Evolutionary conservation across 2,329 filamentous ascomycete species (phyloP).

Genomic region (Colletotrichum scovillei): DNA sequence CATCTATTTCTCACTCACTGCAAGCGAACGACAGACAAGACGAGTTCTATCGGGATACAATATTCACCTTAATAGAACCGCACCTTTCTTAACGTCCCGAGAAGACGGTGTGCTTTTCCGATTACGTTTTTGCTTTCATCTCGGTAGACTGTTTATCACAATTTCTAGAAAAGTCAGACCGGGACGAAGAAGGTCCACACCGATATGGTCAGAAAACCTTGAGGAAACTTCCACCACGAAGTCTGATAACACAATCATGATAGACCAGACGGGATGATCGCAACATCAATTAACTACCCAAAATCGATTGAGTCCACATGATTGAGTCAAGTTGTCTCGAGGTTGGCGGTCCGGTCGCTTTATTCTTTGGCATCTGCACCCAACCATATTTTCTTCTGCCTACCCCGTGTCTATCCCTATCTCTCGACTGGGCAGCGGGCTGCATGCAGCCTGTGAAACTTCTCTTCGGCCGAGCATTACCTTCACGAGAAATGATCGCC

Average conservation of each 20-base stretch:
- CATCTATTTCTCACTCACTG: no score
- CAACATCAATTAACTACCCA: neutral
- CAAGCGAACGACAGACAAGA: no score
- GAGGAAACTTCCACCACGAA: no score
- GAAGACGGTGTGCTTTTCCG: neutral
- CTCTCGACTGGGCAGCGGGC: neutral
- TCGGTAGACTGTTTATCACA: conserved; percentile 13
- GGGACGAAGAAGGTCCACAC: neutral
- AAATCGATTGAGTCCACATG: neutral
- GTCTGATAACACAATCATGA: neutral
- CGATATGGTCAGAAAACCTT: neutral
- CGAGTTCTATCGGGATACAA: no score
- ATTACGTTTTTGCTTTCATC: neutral
- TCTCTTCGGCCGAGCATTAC: neutral
- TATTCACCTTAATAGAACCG: no score
- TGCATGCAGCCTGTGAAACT: neutral
- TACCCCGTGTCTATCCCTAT: neutral
- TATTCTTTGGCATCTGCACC: neutral
- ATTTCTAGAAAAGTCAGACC: neutral
- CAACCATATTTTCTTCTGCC: neutral
- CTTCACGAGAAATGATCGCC: neutral
- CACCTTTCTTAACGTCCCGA: neutral
- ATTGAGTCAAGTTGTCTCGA: neutral
- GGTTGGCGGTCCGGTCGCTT: neutral
- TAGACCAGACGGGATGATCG: neutral